Percentiles rank a stretch among this genome's conserved stretches.
Conservation (phyloP, 2,329 filamentous ascomycete species). For the Calcarisporium arbuscula region DNA sequence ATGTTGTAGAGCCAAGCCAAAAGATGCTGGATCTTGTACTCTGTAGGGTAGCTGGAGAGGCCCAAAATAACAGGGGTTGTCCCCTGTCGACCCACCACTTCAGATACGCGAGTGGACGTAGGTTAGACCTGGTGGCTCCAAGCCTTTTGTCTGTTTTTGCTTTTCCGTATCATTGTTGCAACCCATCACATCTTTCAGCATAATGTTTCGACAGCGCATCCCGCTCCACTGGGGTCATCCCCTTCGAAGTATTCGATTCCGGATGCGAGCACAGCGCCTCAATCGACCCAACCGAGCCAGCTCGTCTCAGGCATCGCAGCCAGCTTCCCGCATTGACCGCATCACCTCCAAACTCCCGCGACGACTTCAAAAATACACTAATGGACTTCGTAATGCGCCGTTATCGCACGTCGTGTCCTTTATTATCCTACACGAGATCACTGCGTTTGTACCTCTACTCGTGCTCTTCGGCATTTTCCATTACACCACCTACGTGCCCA, state of each 20-base stretch:
- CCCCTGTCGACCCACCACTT: no score
- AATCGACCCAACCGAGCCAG: slow-evolving; percentile 12
- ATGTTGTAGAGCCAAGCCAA: no score
- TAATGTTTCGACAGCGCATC: slow-evolving; percentile 20
- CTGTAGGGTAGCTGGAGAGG: no score
- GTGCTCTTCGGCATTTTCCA: slow-evolving; percentile 74
- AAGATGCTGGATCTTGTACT: no score
- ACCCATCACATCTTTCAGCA: neutral
- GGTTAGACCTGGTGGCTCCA: no score
- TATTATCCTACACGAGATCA: slow-evolving; percentile 84
- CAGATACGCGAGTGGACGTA: no score
- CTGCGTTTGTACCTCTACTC: slow-evolving; percentile 74
- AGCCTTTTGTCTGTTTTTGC: no score
- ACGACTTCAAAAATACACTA: slow-evolving; percentile 63
- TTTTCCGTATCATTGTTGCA: no score
- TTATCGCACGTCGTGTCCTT: slow-evolving; percentile 81
- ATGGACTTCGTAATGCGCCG: slow-evolving; percentile 67
- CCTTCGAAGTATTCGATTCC: no score
- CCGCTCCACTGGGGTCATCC: slow-evolving; percentile 15
- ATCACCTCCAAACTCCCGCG: slow-evolving; percentile 53
- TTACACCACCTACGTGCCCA: slow-evolving; percentile 67
- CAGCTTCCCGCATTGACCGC: slow-evolving; percentile 30
- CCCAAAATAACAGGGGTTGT: no score
- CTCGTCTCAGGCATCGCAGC: slow-evolving; percentile 20
- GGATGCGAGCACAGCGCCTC: no score